A percentile compares a stretch with the other conserved stretches of the same genome.
phyloP scores from a whole-genome alignment of 192 early-diverging fungal species.

The Entomortierella chlamydospora region DNA sequence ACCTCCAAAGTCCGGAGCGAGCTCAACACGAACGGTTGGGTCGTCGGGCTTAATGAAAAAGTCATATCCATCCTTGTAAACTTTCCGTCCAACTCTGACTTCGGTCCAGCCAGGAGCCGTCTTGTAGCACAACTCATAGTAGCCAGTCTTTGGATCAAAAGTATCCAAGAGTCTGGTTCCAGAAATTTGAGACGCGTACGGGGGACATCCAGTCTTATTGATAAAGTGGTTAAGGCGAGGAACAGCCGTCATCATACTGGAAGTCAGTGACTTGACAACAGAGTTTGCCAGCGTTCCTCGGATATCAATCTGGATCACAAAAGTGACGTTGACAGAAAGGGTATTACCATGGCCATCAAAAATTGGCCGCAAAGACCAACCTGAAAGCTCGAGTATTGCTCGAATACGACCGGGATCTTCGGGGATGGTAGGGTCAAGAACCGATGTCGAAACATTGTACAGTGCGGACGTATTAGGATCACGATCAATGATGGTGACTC shows the following conservation, averaged over 20 bases:
- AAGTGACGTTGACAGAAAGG: conserved; percentile 52
- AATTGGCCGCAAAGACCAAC: conserved; percentile 61
- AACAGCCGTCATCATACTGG: conserved; percentile 61
- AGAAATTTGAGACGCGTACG: conserved; percentile 62
- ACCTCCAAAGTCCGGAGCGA: conserved; percentile 54
- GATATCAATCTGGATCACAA: conserved; percentile 64
- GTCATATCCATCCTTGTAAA: conserved; percentile 60
- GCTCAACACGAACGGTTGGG: conserved; percentile 56
- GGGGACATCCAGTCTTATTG: conserved; percentile 61
- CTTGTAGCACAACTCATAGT: conserved; percentile 58
- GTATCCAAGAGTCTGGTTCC: conserved; percentile 57
- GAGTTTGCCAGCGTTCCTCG: conserved; percentile 56
- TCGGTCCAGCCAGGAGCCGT: conserved; percentile 61
- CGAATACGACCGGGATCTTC: conserved; percentile 59
- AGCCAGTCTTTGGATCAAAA: conserved; percentile 49
- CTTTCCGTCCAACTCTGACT: conserved; percentile 52
- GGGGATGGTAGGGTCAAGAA: conserved; percentile 59
- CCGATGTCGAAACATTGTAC: conserved; percentile 59
- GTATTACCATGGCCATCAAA: conserved; percentile 56
- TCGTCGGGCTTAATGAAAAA: conserved; percentile 55
- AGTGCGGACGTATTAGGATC: conserved; percentile 60
- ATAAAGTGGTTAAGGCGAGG: conserved; percentile 57
- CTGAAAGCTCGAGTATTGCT: conserved; percentile 55
- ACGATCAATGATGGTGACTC: conserved; percentile 61
- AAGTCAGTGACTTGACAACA: conserved; percentile 57